Evolutionary conservation across 805 yeast genomes (phyloP).

Genomic region (Naumovozyma dairenensis): DNA sequence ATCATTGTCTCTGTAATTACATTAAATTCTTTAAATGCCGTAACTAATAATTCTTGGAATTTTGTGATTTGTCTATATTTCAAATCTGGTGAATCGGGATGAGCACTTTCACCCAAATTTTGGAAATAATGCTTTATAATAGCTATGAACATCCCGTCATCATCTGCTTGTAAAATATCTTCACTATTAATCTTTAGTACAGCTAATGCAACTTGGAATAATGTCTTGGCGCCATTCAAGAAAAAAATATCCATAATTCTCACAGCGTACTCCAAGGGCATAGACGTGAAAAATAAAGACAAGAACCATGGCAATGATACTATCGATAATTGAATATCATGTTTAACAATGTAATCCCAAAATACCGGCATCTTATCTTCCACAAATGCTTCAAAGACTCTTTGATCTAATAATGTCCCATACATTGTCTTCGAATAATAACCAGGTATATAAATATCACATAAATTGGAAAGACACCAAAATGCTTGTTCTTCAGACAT

Average conservation of each 20-base stretch:
- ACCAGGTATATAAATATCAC: constrained; percentile 86
- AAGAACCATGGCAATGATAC: constrained; percentile 95
- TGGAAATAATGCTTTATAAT: constrained; percentile 75
- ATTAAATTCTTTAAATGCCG: constrained; percentile 85
- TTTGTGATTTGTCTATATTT: constrained; percentile 61
- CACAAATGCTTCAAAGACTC: constrained; percentile 83
- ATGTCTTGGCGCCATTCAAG: constrained; percentile 76
- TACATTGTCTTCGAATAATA: constrained; percentile 96
- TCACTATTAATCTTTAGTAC: constrained; percentile 85
- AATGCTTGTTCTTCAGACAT: constrained; percentile 97
- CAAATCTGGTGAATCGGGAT: constrained; percentile 57
- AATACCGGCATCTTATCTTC: constrained; percentile 81
- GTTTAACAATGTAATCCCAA: constrained; percentile 67
- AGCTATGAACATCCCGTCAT: constrained; percentile 86
- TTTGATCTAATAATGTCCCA: constrained; percentile 89
- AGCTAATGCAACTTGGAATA: constrained; percentile 91
- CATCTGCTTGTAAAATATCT: constrained; percentile 64
- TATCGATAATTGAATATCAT: constrained; percentile 86
- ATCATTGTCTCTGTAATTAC: constrained; percentile 69
- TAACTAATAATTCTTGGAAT: constrained; percentile 83
- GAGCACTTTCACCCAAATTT: constrained; percentile 67
- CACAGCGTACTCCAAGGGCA: constrained; percentile 91
- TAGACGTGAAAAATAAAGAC: constrained; percentile 77
- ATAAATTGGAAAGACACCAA: constrained; percentile 75
- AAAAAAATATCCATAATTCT: constrained; percentile 85